Percentiles rank a stretch among this genome's conserved stretches.
Evolutionary conservation across 345 rosid genomes (phyloP).

Genomic region (Firmiana major): DNA sequence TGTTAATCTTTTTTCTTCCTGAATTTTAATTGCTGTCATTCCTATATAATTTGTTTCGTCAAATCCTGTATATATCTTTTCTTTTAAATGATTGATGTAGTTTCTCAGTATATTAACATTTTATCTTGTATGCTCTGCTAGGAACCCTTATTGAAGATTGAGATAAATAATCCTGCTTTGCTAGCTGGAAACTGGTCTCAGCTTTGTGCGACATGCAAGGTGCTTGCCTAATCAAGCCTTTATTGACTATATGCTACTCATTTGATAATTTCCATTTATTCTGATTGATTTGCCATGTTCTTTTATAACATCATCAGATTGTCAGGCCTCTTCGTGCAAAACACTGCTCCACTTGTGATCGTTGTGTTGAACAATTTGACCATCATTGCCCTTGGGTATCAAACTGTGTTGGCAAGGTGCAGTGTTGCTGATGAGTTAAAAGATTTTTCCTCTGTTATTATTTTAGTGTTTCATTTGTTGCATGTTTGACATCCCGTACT

Average conservation of each 20-base stretch:
- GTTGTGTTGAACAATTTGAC: slow-evolving; percentile 97
- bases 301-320: slow-evolving; percentile 44
- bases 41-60: not conserved
- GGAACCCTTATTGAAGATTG: slow-evolving; percentile 76
- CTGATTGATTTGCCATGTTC: slow-evolving; percentile 16
- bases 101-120: not conserved
- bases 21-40: not conserved
- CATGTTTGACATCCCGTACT: not conserved
- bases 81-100: not conserved
- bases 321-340: slow-evolving; percentile 97
- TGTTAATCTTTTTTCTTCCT: not conserved
- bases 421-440: slow-evolving; percentile 15
- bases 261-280: not conserved
- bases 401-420: slow-evolving; percentile 96
- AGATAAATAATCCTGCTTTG: slow-evolving; percentile 87
- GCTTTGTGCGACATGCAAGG: slow-evolving; percentile 99
- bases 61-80: not conserved
- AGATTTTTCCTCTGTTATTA: not conserved
- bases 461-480: not conserved
- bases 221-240: slow-evolving; percentile 21
- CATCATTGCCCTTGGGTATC: slow-evolving; percentile 99
- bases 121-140: slow-evolving; percentile 1
- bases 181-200: slow-evolving; percentile 97
- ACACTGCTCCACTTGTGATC: slow-evolving; percentile 92
- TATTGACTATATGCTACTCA: not conserved